Percentiles rank a stretch among this genome's conserved stretches.
phyloP scores from a whole-genome alignment of 2,329 filamentous ascomycete species.

The Diaporthe aspalathi region DNA sequence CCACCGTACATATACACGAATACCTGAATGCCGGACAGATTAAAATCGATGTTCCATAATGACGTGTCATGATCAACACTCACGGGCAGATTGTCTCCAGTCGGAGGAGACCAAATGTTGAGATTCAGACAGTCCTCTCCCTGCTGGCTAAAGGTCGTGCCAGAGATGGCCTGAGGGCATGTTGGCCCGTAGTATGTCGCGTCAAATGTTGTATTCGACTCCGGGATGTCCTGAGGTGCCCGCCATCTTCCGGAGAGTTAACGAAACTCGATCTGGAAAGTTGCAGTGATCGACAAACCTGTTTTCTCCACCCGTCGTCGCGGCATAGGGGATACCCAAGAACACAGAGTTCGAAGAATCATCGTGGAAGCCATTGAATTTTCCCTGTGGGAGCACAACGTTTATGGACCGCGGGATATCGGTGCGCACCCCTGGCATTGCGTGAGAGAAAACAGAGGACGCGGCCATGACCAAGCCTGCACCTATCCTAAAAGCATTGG shows the following conservation, averaged over 20 bases:
- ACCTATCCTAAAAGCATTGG: background rate
- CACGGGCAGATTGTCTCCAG: background rate
- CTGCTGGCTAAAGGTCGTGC: conserved; percentile 44
- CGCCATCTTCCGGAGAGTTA: conserved; percentile 42
- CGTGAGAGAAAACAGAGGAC: background rate
- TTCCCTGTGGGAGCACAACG: background rate
- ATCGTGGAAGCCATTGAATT: background rate
- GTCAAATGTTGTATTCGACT: conserved; percentile 41
- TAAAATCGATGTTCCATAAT: accelerated
- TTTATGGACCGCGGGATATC: background rate
- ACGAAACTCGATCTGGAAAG: too few relatives aligned
- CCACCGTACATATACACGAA: conserved; percentile 59
- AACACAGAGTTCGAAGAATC: conserved; percentile 45
- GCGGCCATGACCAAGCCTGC: background rate
- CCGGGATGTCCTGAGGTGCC: conserved; percentile 44
- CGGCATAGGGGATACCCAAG: conserved; percentile 54
- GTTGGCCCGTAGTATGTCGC: conserved; percentile 46
- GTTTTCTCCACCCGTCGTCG: conserved; percentile 54
- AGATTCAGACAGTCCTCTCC: conserved; percentile 57
- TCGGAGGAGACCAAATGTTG: conserved; percentile 49
- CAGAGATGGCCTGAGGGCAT: conserved; percentile 43
- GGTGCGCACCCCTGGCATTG: background rate
- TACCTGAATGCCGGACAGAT: conserved; percentile 44
- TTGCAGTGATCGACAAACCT: conserved; percentile 35
- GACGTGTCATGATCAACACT: background rate